These are phyloP conservation scores for Globisporangium camurandrum DNA, from an alignment of 352 stramenopile genomes.

Conservation along the genomic window DNA sequence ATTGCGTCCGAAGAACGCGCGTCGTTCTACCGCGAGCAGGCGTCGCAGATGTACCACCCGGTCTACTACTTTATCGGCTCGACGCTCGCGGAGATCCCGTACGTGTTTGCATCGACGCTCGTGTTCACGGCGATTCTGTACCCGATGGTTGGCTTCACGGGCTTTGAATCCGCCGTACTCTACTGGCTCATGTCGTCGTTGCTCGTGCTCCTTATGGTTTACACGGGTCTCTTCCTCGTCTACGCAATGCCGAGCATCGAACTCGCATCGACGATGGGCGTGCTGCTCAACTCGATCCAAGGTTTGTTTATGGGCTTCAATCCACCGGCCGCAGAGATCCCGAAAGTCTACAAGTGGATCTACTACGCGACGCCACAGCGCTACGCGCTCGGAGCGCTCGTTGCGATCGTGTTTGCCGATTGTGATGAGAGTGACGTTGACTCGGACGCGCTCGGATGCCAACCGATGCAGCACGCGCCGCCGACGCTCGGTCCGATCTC, in stretches of 20 bases:
- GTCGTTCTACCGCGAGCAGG: slow-evolving; percentile 79
- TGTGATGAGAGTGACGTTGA: slow-evolving; percentile 23
- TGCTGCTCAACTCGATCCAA: slow-evolving; percentile 30
- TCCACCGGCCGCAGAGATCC: slow-evolving; percentile 26
- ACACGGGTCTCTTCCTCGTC: slow-evolving; percentile 24
- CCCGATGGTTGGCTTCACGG: slow-evolving; percentile 35
- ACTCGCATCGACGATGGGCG: slow-evolving; percentile 25
- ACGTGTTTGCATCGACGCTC: not conserved
- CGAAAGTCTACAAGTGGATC: slow-evolving; percentile 36
- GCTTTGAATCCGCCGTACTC: slow-evolving; percentile 17
- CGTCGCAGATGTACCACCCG: slow-evolving; percentile 60
- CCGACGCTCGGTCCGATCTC: slow-evolving; percentile 19
- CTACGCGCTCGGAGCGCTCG: slow-evolving; percentile 32
- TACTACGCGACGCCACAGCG: slow-evolving; percentile 26
- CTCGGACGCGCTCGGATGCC: slow-evolving; percentile 20
- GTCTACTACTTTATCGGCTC: slow-evolving; percentile 8
- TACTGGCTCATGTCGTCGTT: slow-evolving; percentile 30
- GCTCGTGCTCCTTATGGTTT: slow-evolving; percentile 29
- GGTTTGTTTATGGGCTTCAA: slow-evolving; percentile 34
- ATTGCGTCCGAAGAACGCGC: slow-evolving; percentile 45
- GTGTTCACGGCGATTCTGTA: slow-evolving; percentile 14
- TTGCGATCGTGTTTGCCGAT: slow-evolving; percentile 31
- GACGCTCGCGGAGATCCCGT: slow-evolving; percentile 9
- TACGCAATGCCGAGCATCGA: slow-evolving; percentile 30
- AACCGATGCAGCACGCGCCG: slow-evolving; percentile 6